These are phyloP conservation scores for Wickerhamomyces sp. DNA, from an alignment of 1,139 yeast species.

Conservation along the genomic window DNA sequence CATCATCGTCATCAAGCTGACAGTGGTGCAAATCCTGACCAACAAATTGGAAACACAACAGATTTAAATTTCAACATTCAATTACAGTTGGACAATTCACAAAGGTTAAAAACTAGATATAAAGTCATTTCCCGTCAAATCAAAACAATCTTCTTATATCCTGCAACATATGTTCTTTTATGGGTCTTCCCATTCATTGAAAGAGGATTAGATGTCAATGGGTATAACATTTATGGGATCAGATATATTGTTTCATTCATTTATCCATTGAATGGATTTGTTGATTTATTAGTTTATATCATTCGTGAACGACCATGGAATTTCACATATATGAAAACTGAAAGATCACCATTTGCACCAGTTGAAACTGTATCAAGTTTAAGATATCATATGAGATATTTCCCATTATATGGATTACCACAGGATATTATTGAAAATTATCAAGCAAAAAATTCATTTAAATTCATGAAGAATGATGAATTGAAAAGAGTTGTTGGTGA, in stretches of 20 bases:
- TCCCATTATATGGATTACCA: slow-evolving; percentile 43
- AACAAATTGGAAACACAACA: slow-evolving; percentile 4
- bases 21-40: slow-evolving; percentile 16
- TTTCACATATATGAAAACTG: slow-evolving; percentile 27
- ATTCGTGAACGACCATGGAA: slow-evolving; percentile 79
- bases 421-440: slow-evolving; percentile 22
- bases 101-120: slow-evolving; percentile 18
- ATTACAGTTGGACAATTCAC: slow-evolving; percentile 16
- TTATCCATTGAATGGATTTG: slow-evolving; percentile 77
- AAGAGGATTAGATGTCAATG: slow-evolving; percentile 49
- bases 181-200: slow-evolving; percentile 83
- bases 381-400: slow-evolving; percentile 34
- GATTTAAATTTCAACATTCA: slow-evolving; percentile 15
- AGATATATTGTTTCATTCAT: slow-evolving; percentile 64
- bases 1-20: slow-evolving; percentile 12
- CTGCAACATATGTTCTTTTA: slow-evolving; percentile 69
- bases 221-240: slow-evolving; percentile 59
- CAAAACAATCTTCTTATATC: slow-evolving; percentile 77
- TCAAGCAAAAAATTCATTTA: neutral
- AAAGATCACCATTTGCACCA: slow-evolving; percentile 13
- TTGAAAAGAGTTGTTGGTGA: neutral
- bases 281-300: slow-evolving; percentile 71
- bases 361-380: slow-evolving; percentile 25
- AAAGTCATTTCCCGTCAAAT: slow-evolving; percentile 68
- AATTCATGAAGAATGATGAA: neutral